Evolutionary conservation across 108 stramenopile species (phyloP), one percentile per base, ranked within the genome.

Genomic region (Discostella stelligeroides): DNA sequence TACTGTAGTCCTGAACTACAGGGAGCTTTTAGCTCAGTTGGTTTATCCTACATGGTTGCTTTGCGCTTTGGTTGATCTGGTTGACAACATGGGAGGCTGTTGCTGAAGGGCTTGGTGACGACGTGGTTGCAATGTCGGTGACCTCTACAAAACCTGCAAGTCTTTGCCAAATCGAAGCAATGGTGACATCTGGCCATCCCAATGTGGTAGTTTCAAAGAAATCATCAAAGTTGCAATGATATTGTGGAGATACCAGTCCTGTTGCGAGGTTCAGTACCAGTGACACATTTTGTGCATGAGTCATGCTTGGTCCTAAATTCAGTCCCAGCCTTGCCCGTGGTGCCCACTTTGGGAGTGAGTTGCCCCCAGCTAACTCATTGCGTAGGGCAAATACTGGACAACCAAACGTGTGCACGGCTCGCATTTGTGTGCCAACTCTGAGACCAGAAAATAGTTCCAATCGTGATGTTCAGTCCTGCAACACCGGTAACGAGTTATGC

Each of bases 211-310:
- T 55, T 47, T 72, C 63, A 40, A 72, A 72, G 24, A 53, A 64
- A 17, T 72, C 63, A 18, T 72, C 63, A 40, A 58, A 59, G 9
- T 37, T 34, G 17, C 63, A 51, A 47, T 75, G 73, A 40, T 42
- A 81, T 24, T 75, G 80, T 11, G 80, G 80, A 27, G 69, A 71
- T 1, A 75, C 80, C 37, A 73, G 17, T 9, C 80, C 80, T n/a
- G 74, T 81, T 20, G 15, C 48, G 4, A 60, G 63, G 48, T 58
- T 71, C 34, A 75, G 63, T 0, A 75, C 70, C 30, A 81, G 28
- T 14, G 24, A 29, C 9, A 54, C 53, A 14, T 54, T 54, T 4
- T 27, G 9, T 54, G 53, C 53, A 45, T 20, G 46, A 15, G 4
- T 75, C 50, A 15, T 60, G 0, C 66, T 69, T 4, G 25, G 63